Evolutionary conservation across 2,329 filamentous ascomycete species (phyloP).

Genomic region (Cercospora janseana): DNA sequence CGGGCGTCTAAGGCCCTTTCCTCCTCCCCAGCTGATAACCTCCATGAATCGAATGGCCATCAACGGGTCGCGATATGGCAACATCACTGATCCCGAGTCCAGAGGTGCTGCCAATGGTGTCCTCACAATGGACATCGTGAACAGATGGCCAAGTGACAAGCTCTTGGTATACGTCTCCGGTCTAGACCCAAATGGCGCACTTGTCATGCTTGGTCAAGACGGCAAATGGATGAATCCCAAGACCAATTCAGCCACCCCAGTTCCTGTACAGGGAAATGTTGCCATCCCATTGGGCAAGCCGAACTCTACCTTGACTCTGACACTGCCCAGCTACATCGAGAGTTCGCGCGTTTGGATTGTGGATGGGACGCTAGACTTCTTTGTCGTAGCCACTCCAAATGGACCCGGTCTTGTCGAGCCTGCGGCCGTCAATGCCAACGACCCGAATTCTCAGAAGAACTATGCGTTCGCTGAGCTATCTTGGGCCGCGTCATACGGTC

Average conservation of each 20-base stretch:
- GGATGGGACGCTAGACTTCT: constrained; percentile 46
- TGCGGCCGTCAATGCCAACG: constrained; percentile 41
- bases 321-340: constrained; percentile 43
- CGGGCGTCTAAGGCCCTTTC: constrained; percentile 2
- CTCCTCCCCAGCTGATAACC: neutral
- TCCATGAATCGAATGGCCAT: neutral
- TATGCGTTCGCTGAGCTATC: constrained; percentile 49
- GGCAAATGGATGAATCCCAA: constrained; percentile 46
- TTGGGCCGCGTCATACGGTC: constrained; percentile 44
- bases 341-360: constrained; percentile 50
- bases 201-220: constrained; percentile 46
- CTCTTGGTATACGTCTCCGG: constrained; percentile 49
- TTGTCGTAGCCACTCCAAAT: constrained; percentile 39
- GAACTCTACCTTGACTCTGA: constrained; percentile 42
- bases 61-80: neutral
- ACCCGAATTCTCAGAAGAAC: constrained; percentile 44
- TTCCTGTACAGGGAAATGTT: constrained; percentile 40
- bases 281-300: constrained; percentile 42
- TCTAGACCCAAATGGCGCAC: constrained; percentile 40
- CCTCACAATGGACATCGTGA: constrained; percentile 39
- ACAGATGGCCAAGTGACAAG: constrained; percentile 41
- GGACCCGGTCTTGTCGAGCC: constrained; percentile 50
- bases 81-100: neutral
- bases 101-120: constrained; percentile 11
- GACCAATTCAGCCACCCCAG: constrained; percentile 39